These are phyloP conservation scores for Globisporangium uncinulatum DNA, from an alignment of 352 stramenopile species.

Conservation along the genomic window DNA sequence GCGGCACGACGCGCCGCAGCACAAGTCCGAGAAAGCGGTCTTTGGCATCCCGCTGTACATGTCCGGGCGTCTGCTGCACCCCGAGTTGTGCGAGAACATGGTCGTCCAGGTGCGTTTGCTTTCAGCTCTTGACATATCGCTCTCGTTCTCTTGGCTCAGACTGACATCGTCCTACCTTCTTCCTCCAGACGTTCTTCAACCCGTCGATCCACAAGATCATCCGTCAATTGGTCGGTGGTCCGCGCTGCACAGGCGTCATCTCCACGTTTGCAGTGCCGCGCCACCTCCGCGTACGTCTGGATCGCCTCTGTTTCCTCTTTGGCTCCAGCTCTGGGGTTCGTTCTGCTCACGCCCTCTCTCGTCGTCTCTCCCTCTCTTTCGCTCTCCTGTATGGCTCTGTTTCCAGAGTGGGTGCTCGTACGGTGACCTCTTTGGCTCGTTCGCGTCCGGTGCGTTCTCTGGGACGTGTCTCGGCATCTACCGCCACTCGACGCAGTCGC, in stretches of 20 bases:
- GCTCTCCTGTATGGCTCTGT: neutral
- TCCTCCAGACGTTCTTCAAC: constrained; percentile 68
- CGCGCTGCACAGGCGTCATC: constrained; percentile 72
- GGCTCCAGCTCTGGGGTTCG: neutral
- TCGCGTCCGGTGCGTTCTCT: constrained; percentile 50
- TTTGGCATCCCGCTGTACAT: constrained; percentile 82
- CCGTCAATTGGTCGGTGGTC: constrained; percentile 68
- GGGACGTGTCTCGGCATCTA: constrained; percentile 75
- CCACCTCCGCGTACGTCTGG: constrained; percentile 30
- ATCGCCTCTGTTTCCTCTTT: neutral
- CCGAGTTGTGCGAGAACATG: constrained; percentile 84
- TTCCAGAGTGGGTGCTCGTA: constrained; percentile 42
- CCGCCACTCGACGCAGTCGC: constrained; percentile 48
- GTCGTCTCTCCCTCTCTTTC: no score
- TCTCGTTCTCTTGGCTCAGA: neutral
- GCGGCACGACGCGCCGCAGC: constrained; percentile 43
- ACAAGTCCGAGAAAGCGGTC: constrained; percentile 71
- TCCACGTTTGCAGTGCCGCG: constrained; percentile 46
- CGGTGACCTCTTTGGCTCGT: constrained; percentile 51
- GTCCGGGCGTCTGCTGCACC: constrained; percentile 74
- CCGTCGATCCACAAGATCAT: constrained; percentile 85
- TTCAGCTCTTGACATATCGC: neutral
- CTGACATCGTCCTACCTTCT: neutral
- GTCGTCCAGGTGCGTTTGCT: constrained; percentile 45
- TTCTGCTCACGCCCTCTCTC: constrained; percentile 1